Evolutionary conservation across 2,329 filamentous ascomycete genomes (phyloP).

Genomic region (Chalaropsis ovoidea): DNA sequence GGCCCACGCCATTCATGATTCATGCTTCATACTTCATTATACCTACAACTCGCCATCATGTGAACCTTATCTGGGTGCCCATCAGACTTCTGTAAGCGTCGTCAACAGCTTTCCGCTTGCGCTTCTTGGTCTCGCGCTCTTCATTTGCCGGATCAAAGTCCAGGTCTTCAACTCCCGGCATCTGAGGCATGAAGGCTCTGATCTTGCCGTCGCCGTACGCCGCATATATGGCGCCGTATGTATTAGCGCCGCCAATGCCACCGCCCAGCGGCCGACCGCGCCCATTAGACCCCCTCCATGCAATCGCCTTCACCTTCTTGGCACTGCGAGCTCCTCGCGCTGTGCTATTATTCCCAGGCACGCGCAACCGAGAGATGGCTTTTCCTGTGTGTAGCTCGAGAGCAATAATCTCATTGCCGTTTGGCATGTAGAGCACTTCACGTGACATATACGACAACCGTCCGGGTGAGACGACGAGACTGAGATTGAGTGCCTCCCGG

Average conservation of each 20-base stretch:
- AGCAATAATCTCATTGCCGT: conserved; percentile 66
- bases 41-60: background rate
- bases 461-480: conserved; percentile 54
- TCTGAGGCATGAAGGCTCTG: conserved; percentile 60
- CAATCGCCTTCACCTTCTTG: conserved; percentile 64
- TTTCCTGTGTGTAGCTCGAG: conserved; percentile 71
- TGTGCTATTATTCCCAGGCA: conserved; percentile 34
- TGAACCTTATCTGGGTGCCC: conserved; percentile 24
- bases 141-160: conserved; percentile 33
- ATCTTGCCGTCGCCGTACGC: conserved; percentile 78
- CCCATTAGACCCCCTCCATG: conserved; percentile 58
- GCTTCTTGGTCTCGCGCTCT: conserved; percentile 38
- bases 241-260: conserved; percentile 49
- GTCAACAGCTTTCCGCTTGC: conserved; percentile 68
- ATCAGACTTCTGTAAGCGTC: conserved; percentile 71
- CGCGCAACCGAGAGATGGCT: conserved; percentile 59
- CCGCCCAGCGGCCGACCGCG: conserved; percentile 47
- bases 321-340: conserved; percentile 41
- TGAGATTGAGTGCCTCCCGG: conserved; percentile 49
- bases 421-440: conserved; percentile 70
- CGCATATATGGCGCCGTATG: conserved; percentile 57
- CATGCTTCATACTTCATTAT: background rate
- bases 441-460: conserved; percentile 45
- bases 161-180: conserved; percentile 41
- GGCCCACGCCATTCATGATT: background rate